Evolutionary conservation across 2,329 filamentous ascomycete genomes (phyloP), one percentile per base, ranked within the genome.

Genomic region (Setomelanomma holmii): DNA sequence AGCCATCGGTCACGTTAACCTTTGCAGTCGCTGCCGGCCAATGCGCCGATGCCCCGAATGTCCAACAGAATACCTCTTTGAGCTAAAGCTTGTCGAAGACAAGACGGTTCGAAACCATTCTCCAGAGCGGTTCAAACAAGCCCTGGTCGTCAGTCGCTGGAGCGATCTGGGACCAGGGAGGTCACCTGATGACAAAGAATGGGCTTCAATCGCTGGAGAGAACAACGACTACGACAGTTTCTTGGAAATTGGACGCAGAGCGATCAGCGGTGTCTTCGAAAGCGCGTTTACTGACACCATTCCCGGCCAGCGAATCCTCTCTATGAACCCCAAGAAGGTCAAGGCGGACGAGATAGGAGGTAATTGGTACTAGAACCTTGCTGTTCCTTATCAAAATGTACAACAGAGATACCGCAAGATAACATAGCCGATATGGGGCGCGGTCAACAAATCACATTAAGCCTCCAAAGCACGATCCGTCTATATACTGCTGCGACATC

Each of bases 361-460:
- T 64, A 76, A 77, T 49, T 87, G 85, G 85, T 87, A 86, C 71
- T 86, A 47, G n/a, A n/a, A n/a, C n/a, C n/a, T n/a, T n/a, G n/a
- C n/a, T n/a, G n/a, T n/a, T n/a, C n/a, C n/a, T n/a, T n/a, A n/a
- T n/a, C n/a, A n/a, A n/a, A n/a, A n/a, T n/a, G n/a, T n/a, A n/a
- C n/a, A n/a, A n/a, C n/a, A n/a, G n/a, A n/a, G n/a, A n/a, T n/a
- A n/a, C n/a, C n/a, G n/a, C n/a, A n/a, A n/a, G n/a, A n/a, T n/a
- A n/a, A n/a, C n/a, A n/a, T n/a, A n/a, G n/a, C n/a, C n/a, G n/a
- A n/a, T n/a, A n/a, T n/a, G n/a, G n/a, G n/a, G n/a, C n/a, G n/a
- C n/a, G n/a, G n/a, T n/a, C n/a, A n/a, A n/a, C n/a, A n/a, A n/a
- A n/a, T n/a, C n/a, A 30, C 14, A 30, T 30, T 30, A 30, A 30